A percentile compares a stretch with the other conserved stretches of the same genome.
Conservation (phyloP, 441 rosid species). For the Brassica hybrid region DNA sequence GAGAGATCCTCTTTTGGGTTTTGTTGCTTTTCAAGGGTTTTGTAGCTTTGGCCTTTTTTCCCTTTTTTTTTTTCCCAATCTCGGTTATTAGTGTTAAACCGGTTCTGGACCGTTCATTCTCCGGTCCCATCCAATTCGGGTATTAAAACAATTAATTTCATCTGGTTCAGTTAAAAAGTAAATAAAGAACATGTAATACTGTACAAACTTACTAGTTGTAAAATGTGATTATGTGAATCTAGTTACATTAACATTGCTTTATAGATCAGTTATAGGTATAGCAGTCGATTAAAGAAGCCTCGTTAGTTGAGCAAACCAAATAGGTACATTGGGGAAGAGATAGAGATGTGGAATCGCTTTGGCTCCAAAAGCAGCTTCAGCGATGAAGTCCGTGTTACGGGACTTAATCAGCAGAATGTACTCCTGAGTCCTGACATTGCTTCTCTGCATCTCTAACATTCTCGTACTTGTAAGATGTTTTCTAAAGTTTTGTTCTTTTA, state of each 20-base stretch:
- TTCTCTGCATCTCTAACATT: too few relatives aligned
- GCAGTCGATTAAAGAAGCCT: too few relatives aligned
- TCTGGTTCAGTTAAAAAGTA: background rate
- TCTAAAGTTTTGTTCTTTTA: too few relatives aligned
- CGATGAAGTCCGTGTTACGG: too few relatives aligned
- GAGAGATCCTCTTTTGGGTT: slow-evolving; percentile 27
- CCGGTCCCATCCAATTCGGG: slow-evolving; percentile 5
- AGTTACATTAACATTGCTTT: background rate
- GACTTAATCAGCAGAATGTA: too few relatives aligned
- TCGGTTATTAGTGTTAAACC: slow-evolving; percentile 20
- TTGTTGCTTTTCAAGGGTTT: slow-evolving; percentile 38
- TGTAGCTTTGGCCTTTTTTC: slow-evolving; percentile 13
- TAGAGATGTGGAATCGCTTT: too few relatives aligned
- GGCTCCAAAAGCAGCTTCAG: too few relatives aligned
- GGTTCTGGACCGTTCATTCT: slow-evolving; percentile 9
- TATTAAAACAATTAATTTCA: background rate
- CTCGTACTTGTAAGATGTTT: too few relatives aligned
- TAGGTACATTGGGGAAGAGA: too few relatives aligned
- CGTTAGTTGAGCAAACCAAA: too few relatives aligned
- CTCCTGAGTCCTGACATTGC: too few relatives aligned
- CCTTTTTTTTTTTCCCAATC: slow-evolving; percentile 26
- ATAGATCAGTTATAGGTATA: background rate
- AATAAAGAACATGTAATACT: background rate
- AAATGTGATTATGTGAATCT: background rate
- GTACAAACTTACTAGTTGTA: background rate